Evolutionary conservation across 2,329 filamentous ascomycete genomes (phyloP), one percentile per base, ranked within the genome.

Genomic region (Claviceps lovelessii): DNA sequence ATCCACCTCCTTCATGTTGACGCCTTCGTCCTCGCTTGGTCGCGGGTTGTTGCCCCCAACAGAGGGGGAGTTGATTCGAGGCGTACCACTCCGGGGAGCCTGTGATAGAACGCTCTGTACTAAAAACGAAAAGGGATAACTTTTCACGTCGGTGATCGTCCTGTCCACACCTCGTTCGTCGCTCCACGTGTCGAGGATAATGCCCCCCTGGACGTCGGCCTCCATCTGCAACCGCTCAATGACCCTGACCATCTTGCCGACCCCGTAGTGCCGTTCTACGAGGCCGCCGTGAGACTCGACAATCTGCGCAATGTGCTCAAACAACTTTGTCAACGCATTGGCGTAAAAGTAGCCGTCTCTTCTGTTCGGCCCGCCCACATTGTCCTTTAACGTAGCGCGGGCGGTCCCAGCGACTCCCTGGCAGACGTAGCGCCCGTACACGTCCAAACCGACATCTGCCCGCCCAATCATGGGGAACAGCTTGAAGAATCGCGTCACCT

Each of bases 1-100:
- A 64, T 98, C 93, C 3, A 98, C 81, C 66, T 96, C 91, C 68
- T 91, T 96, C 88, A 97, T 95, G 64, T 96, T 90, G 28, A 97
- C 88, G 0, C 88, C 79, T 63, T 97, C 93, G 61, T 98, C 93
- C 66, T 96, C 90, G 64, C 85, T 89, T 17, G 73, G 71, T 10
- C 86, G 78, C 2, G 69, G 66, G 64, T 77, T 78, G 54, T 70
- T 74, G 19, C 75, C 73, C 15, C 81, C 80, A 41, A 77, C 68
- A 0, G 87, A 87, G 1, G 91, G 91, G 1, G 90, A 95, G 59
- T 78, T 84, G 42, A 88, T 81, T 48, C 88, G 80, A 2, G 85
- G 79, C 2, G 83, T 83, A 1, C 80, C 81, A 11, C 71, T 68
- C 6, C 80, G 74, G 57, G 84, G 84, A 56, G 88, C 85, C 35